These are phyloP conservation scores for Bremia lactucae DNA, from an alignment of 352 stramenopile genomes.

Conservation along the genomic window DNA sequence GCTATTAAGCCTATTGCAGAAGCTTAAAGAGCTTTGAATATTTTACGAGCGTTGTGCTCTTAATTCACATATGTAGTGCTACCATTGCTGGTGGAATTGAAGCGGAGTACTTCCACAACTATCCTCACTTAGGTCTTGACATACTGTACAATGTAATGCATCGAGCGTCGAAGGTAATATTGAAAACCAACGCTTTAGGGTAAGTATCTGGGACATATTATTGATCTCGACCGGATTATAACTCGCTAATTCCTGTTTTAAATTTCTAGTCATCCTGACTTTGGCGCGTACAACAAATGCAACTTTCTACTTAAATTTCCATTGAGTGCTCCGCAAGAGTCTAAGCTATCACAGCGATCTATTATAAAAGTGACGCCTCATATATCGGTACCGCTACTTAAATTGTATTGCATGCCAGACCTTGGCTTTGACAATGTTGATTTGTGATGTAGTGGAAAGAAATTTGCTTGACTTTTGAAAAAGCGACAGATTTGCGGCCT, in stretches of 20 bases:
- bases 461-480: conserved; percentile 47
- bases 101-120: conserved; percentile 81
- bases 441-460: conserved; percentile 44
- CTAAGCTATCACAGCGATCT: conserved; percentile 30
- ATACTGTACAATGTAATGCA: conserved; percentile 69
- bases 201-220: too few species aligned
- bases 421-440: background rate
- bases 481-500: conserved; percentile 38
- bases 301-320: conserved; percentile 66
- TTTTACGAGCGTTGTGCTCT: background rate
- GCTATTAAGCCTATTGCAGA: background rate
- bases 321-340: conserved; percentile 29
- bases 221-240: too few species aligned
- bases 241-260: background rate
- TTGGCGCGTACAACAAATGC: conserved; percentile 78
- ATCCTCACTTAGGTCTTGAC: conserved; percentile 68
- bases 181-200: conserved; percentile 75
- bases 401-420: background rate
- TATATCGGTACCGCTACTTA: conserved; percentile 31
- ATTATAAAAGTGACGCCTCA: conserved; percentile 51
- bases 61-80: conserved; percentile 16
- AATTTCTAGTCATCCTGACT: conserved; percentile 51
- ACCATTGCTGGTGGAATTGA: conserved; percentile 42
- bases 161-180: conserved; percentile 59
- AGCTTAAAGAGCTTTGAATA: background rate